A percentile compares a stretch with the other conserved stretches of the same genome.
Evolutionary conservation across 257 asterid genomes (phyloP).

Genomic region (Jacaranda mimosifolia): DNA sequence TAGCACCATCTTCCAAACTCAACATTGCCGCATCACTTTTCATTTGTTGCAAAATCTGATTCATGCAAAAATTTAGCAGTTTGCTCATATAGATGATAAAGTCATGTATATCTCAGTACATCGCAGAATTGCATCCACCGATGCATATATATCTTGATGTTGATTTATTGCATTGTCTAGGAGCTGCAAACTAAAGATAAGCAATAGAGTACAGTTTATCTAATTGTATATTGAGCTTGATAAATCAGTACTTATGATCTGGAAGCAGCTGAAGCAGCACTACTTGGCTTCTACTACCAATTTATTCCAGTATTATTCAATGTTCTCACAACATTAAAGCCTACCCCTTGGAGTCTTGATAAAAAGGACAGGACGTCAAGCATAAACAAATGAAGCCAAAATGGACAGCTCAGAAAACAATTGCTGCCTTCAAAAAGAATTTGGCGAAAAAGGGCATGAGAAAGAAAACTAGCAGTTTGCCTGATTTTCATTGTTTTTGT

Average conservation of each 20-base stretch:
- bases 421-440: background rate
- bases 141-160: background rate
- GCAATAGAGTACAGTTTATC: constrained; percentile 8
- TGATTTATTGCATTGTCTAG: background rate
- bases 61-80: constrained; percentile 30
- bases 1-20: constrained; percentile 76
- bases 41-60: constrained; percentile 93
- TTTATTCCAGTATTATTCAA: background rate
- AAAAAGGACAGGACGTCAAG: background rate
- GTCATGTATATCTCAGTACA: background rate
- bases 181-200: constrained; percentile 22
- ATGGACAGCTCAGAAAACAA: background rate
- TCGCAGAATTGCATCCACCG: constrained; percentile 19
- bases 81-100: background rate
- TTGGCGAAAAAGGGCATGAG: background rate
- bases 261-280: background rate
- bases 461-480: constrained; percentile 8
- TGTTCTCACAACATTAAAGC: background rate
- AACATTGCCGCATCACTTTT: constrained; percentile 76
- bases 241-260: background rate
- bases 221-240: background rate
- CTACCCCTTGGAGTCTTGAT: background rate
- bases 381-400: background rate
- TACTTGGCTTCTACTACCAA: background rate
- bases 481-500: background rate